Evolutionary conservation across 768 basidiomycete genomes (phyloP).

Genomic region (Nidularia pulvinata): DNA sequence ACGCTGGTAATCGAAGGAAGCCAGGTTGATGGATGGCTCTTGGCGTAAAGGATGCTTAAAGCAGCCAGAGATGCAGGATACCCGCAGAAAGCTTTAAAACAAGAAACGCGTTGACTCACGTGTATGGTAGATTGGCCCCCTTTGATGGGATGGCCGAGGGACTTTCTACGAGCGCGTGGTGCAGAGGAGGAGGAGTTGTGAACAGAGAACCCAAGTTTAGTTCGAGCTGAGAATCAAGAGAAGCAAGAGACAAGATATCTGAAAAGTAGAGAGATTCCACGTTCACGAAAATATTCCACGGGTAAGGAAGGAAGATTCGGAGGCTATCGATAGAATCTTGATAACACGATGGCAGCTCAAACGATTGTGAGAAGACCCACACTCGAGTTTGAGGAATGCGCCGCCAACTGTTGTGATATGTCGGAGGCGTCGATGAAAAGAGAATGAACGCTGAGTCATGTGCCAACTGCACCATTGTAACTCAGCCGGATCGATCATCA

Average conservation of each 20-base stretch:
- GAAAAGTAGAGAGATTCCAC: conserved; percentile 4
- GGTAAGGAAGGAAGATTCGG: conserved; percentile 8
- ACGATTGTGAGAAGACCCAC: conserved; percentile 8
- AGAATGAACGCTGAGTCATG: no score
- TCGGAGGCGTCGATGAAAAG: not conserved
- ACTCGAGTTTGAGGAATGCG: not conserved
- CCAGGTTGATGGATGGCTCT: not conserved
- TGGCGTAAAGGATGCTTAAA: not conserved
- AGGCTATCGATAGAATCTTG: conserved; percentile 8
- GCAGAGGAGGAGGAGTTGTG: conserved; percentile 14
- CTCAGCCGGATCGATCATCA: no score
- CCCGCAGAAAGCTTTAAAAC: conserved; percentile 7
- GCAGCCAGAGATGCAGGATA: conserved; percentile 4
- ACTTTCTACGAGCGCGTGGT: conserved; percentile 15
- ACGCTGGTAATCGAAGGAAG: not conserved
- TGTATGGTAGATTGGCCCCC: conserved; percentile 10
- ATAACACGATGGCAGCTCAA: conserved; percentile 4
- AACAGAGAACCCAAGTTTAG: conserved; percentile 10
- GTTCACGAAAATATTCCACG: conserved; percentile 6
- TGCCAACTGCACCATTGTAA: no score
- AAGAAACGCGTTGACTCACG: conserved; percentile 17
- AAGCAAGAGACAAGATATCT: conserved; percentile 4
- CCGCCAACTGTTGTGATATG: conserved; percentile 1
- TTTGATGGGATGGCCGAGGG: conserved; percentile 4
- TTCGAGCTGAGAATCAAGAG: conserved; percentile 7